Conservation (phyloP, 495 filamentous ascomycete genomes). For the Immersiella caudata region DNA sequence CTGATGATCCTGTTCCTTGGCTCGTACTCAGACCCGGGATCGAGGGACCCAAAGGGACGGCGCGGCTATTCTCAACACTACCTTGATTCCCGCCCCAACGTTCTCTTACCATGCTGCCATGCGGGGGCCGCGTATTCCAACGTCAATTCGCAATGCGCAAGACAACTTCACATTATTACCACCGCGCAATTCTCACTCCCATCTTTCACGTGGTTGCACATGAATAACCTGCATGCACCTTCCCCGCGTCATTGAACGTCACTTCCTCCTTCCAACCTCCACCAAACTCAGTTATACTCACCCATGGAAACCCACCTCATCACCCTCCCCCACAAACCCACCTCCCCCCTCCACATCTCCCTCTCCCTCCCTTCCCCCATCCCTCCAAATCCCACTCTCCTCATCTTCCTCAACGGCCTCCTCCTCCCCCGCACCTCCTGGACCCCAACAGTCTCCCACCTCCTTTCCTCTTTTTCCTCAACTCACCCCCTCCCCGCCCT, state of each 20-base stretch:
- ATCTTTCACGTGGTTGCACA: neutral
- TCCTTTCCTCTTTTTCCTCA: slow-evolving; percentile 34
- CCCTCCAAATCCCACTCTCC: slow-evolving; percentile 37
- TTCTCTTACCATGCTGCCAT: neutral
- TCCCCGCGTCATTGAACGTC: neutral
- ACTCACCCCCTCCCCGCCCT: slow-evolving; percentile 46
- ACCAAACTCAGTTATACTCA: neutral
- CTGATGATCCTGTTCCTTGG: no score
- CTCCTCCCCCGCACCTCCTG: slow-evolving; percentile 55
- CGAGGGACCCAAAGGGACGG: neutral
- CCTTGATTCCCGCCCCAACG: neutral
- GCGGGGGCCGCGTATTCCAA: neutral
- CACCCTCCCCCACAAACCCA: slow-evolving; percentile 30
- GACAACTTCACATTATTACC: neutral
- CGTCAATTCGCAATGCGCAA: neutral
- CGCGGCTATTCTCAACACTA: neutral
- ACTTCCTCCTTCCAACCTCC: neutral
- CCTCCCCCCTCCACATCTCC: slow-evolving; percentile 27
- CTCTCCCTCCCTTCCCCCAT: slow-evolving; percentile 15
- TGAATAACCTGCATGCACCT: neutral
- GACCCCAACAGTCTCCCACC: slow-evolving; percentile 47
- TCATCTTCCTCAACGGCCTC: slow-evolving; percentile 68
- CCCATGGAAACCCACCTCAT: slow-evolving; percentile 26
- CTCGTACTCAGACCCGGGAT: no score
- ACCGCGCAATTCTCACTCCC: no score